Evolutionary conservation across 768 basidiomycete species (phyloP).

Genomic region (Dioszegia hungarica): DNA sequence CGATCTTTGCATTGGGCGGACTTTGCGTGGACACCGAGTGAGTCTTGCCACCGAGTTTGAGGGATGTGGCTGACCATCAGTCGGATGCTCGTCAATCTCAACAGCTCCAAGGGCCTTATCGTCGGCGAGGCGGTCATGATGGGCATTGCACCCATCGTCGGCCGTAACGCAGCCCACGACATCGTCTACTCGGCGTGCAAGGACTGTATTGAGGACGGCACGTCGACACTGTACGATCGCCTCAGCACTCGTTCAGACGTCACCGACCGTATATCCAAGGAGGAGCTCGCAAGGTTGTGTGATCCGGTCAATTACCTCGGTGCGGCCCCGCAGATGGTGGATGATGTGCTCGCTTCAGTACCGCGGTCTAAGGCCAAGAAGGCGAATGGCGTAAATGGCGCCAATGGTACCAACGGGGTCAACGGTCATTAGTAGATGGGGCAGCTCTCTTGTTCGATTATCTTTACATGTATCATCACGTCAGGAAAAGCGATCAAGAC

Average conservation of each 20-base stretch:
- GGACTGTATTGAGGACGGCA: conserved; percentile 6
- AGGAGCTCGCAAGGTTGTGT: neutral
- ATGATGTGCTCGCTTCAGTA: neutral
- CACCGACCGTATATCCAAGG: neutral
- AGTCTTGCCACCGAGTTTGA: neutral
- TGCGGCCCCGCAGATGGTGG: neutral
- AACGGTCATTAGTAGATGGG: neutral
- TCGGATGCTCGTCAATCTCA: conserved; percentile 4
- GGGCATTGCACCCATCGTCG: conserved; percentile 6
- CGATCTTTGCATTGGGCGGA: neutral
- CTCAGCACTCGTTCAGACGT: neutral
- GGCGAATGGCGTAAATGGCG: neutral
- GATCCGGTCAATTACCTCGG: conserved; percentile 8
- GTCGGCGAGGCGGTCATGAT: conserved; percentile 12
- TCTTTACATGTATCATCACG: neutral
- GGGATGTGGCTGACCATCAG: neutral
- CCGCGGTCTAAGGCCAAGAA: neutral
- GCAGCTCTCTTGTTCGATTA: too few species aligned
- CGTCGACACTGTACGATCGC: neutral
- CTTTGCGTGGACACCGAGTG: conserved; percentile 3
- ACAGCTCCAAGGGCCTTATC: conserved; percentile 7
- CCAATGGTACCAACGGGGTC: neutral
- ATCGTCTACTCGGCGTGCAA: conserved; percentile 12
- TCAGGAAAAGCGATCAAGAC: neutral
- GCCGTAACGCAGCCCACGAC: conserved; percentile 7